Base-by-base conservation (phyloP, 2,329 filamentous ascomycete species). In the Epichloe sibirici region DNA sequence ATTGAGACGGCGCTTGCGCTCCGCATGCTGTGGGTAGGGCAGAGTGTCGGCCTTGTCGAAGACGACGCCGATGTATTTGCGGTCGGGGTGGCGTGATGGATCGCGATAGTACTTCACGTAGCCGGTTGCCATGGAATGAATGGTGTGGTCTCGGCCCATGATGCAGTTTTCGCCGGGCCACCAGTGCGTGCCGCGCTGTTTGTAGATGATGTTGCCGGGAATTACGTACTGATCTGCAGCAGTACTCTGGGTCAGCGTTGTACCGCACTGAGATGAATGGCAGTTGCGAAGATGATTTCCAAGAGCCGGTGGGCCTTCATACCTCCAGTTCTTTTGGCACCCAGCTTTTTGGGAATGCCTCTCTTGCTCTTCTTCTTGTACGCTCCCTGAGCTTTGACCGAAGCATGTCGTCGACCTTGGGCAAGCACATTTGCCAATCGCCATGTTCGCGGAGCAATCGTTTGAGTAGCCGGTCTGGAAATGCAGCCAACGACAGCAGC, bases 101-200 rank as follows among this genome's bases (percentile, higher is more conserved):
- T 98, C 91, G 65, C 85, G 83, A 76, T 98, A 98, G 79, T 95
- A 98, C 62, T 93, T 90, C 55, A 98, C 93, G 70, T 94, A 98
- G 57, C 93, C 93, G 3, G 85, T 77, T 52, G 86, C 81, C 55
- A 83, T 84, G 51, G 93, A 83, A 70, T 88, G 95, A 66, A 98
- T 94, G 49, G 91, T 97, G 74, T 97, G 93, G 69, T 98, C 90
- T 56, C 93, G 86, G 49, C 93, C 93, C 76, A 97, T 91, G 62
- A 84, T 87, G 69, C 87, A 88, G 72, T 98, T 97, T 68, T 97
- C 93, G 63, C 93, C 93, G 1, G 93, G 86, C 68, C 85, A 91
- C 93, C 93, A 98, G 63, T 84, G 81, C 4, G 93, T 94, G 62
- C 93, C 93, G 63, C 91, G 85, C 71, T 98, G 93, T 67, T 89